Evolutionary conservation across 345 rosid genomes (phyloP), one percentile per base, ranked within the genome.

Genomic region (Excoecaria cochinchinensis): DNA sequence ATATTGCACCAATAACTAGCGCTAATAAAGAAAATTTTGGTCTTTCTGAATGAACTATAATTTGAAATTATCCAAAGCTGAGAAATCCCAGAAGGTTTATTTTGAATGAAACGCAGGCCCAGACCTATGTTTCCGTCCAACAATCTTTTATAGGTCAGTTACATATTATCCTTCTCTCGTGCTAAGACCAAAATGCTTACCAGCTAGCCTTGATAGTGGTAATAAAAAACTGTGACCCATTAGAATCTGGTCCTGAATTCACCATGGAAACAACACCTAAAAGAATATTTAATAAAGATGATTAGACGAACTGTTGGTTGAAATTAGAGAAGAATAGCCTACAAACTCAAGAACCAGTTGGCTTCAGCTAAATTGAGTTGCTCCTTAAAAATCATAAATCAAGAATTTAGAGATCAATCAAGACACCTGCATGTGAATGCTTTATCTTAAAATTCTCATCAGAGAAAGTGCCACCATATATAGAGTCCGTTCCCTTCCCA

Each of bases 161-260:
- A 7, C 31, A 3, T 25, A 13, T 52, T 36, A 48, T 31, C 47
- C n/a, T 75, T 52, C 11, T 52, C 11, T 12, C 19, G 14, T 44
- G 14, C 22, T 63, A 12, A 56, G 44, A 48, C n/a, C 31, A 60
- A 3, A 15, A 77, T 31, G 52, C 87, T 76, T 95, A 95, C 99
- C 99, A 95, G 87, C 90, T 85, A 83, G 99, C 89, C 85, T 95
- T 95, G 69, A 93, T 82, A 1, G 99, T 90, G 70, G 98, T 90
- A 79, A 95, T 93, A 76, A 90, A 95, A 83, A 95, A 95, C 88
- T 95, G 99, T 0, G 94, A 95, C 75, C 99, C 99, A 79, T 93
- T 95, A 47, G 98, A 90, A 84, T 95, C 89, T 1, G 93, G 96
- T 51, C 99, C 97, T 46, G 96, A 79, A 83, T 93, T 95, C 72